These are phyloP conservation scores for Colletotrichum camelliae DNA, from an alignment of 2,329 filamentous ascomycete species.

Conservation along the genomic window DNA sequence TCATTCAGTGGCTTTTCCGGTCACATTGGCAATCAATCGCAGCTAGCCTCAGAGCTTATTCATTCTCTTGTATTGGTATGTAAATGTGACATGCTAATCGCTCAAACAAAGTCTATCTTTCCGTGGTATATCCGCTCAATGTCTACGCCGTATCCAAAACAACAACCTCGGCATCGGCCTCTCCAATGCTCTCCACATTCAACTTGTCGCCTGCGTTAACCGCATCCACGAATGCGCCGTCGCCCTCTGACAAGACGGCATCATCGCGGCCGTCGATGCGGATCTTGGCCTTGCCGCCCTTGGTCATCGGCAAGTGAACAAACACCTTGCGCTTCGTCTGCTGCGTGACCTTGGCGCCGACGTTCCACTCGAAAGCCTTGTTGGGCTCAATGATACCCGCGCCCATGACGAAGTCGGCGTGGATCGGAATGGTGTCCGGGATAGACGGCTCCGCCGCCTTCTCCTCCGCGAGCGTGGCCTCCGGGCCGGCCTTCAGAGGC, in stretches of 20 bases:
- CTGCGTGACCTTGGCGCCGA: slow-evolving; percentile 64
- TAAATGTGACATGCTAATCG: neutral
- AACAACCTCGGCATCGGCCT: slow-evolving; percentile 72
- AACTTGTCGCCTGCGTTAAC: slow-evolving; percentile 70
- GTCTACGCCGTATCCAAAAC: slow-evolving; percentile 66
- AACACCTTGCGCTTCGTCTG: slow-evolving; percentile 74
- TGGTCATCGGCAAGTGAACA: slow-evolving; percentile 82
- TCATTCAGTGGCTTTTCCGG: neutral
- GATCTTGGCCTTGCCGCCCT: slow-evolving; percentile 75
- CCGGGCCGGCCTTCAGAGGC: slow-evolving; percentile 69
- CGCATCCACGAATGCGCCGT: slow-evolving; percentile 77
- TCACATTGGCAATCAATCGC: neutral
- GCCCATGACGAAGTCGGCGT: slow-evolving; percentile 84
- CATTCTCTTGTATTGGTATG: neutral
- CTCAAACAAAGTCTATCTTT: neutral
- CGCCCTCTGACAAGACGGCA: slow-evolving; percentile 74
- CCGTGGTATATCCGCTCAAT: neutral
- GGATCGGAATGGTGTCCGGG: slow-evolving; percentile 77
- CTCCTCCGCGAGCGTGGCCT: slow-evolving; percentile 68
- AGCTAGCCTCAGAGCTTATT: neutral
- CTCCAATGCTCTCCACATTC: slow-evolving; percentile 70
- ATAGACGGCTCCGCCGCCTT: slow-evolving; percentile 65
- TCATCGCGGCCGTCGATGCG: slow-evolving; percentile 70
- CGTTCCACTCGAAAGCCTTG: slow-evolving; percentile 71
- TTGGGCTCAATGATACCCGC: slow-evolving; percentile 74